A percentile compares a stretch with the other conserved stretches of the same genome.
Evolutionary conservation across 352 stramenopile species (phyloP).

Genomic region (Thalassiosira sp.): DNA sequence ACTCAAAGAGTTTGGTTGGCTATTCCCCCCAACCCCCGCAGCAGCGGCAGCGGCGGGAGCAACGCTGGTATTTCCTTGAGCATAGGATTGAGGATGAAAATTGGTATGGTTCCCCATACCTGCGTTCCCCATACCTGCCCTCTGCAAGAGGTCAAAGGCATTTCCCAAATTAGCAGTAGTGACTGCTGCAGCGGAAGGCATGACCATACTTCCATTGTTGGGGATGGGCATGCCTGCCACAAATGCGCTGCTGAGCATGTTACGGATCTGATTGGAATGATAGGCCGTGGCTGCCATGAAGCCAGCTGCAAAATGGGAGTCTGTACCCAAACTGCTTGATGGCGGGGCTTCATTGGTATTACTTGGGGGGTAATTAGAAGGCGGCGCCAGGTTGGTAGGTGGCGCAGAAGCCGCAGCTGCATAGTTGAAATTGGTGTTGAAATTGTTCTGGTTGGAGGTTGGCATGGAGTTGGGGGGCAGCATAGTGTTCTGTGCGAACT

Average conservation of each 20-base stretch:
- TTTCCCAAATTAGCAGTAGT: conserved; percentile 4
- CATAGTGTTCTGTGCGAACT: not conserved
- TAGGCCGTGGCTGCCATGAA: conserved; percentile 65
- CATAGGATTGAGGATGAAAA: not conserved
- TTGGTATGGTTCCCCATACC: conserved; percentile 12
- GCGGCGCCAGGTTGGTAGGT: conserved; percentile 3
- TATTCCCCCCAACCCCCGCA: not conserved
- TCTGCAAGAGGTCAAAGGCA: conserved; percentile 7
- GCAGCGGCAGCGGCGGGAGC: not conserved
- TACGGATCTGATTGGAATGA: conserved; percentile 52
- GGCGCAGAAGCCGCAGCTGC: not conserved
- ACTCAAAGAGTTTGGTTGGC: not conserved
- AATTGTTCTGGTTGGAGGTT: conserved; percentile 2
- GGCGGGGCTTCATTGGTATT: not conserved
- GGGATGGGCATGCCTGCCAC: conserved; percentile 7
- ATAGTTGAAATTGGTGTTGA: not conserved
- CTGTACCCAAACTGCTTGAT: conserved; percentile 12
- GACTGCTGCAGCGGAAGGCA: not conserved
- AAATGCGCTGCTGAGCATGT: conserved; percentile 42
- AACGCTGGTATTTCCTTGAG: too few species aligned
- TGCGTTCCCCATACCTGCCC: conserved; percentile 1
- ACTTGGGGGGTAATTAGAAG: not conserved
- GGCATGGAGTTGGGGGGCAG: not conserved
- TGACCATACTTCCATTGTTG: not conserved
- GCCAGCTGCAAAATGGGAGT: conserved; percentile 60